phyloP scores from a whole-genome alignment of 192 early-diverging fungal genomes.

The Geranomyces michiganensis region DNA sequence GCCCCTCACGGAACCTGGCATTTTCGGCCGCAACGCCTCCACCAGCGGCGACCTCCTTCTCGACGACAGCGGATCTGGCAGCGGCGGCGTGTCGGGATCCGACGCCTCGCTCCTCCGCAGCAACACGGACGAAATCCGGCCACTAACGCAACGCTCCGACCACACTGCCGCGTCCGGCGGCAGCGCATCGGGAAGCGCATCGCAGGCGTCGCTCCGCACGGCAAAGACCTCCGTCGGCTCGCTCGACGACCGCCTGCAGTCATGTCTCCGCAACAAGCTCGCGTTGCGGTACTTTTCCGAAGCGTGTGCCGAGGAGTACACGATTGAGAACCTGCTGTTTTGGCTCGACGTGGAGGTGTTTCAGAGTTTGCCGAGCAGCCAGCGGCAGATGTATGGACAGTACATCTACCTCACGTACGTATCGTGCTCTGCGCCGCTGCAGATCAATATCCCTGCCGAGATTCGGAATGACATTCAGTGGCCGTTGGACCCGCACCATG shows the following conservation, averaged over 20 bases:
- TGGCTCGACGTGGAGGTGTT: slow-evolving; percentile 85
- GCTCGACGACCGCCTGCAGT: slow-evolving; percentile 46
- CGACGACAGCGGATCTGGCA: too few species aligned
- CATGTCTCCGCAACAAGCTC: slow-evolving; percentile 45
- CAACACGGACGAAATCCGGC: too few species aligned
- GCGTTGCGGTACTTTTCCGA: slow-evolving; percentile 47
- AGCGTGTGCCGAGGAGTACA: slow-evolving; percentile 73
- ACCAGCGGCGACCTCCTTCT: too few species aligned
- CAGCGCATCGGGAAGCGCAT: too few species aligned
- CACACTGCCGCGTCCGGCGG: too few species aligned
- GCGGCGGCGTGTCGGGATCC: too few species aligned
- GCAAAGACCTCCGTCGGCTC: background rate
- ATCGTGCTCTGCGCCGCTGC: slow-evolving; percentile 63
- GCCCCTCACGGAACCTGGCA: too few species aligned
- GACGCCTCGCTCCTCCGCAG: too few species aligned
- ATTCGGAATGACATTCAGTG: slow-evolving; percentile 66
- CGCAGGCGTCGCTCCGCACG: too few species aligned
- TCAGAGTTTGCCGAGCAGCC: slow-evolving; percentile 33
- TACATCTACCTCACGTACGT: slow-evolving; percentile 83
- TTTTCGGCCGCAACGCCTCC: too few species aligned
- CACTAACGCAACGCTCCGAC: too few species aligned
- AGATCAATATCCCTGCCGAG: slow-evolving; percentile 73
- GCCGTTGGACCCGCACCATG: slow-evolving; percentile 28
- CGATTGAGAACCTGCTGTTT: slow-evolving; percentile 80
- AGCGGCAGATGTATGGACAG: slow-evolving; percentile 27